These are phyloP conservation scores for Cladosporium sp. DNA, from an alignment of 2,329 filamentous ascomycete species.

Conservation along the genomic window DNA sequence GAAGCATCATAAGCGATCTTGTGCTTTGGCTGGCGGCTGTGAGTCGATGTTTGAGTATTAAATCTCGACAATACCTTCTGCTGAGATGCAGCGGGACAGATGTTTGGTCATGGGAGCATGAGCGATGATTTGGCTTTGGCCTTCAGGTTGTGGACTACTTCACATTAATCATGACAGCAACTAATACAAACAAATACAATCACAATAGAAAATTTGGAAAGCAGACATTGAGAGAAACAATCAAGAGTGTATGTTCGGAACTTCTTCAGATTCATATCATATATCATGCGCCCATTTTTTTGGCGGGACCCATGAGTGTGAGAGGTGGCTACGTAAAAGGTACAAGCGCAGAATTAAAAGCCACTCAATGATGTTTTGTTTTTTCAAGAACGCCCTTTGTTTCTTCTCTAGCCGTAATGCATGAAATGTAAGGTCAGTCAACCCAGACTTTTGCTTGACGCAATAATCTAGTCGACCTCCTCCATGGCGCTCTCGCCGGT, in stretches of 20 bases:
- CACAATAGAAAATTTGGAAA: neutral
- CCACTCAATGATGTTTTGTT: conserved; percentile 14
- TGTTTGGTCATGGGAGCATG: neutral
- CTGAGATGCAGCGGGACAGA: neutral
- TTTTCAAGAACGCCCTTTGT: conserved; percentile 16
- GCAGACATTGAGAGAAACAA: neutral
- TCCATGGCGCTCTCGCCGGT: conserved; percentile 95
- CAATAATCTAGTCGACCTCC: conserved; percentile 84
- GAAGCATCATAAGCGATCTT: neutral
- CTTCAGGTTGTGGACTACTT: neutral
- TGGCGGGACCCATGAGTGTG: neutral
- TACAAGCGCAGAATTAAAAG: conserved; percentile 12
- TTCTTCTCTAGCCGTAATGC: conserved; percentile 18
- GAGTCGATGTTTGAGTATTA: neutral
- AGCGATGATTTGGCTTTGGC: neutral
- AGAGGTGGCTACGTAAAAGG: conserved; percentile 13
- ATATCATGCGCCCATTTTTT: too few species aligned
- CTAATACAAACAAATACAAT: neutral
- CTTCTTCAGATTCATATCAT: conserved; percentile 17
- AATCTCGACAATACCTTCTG: too few species aligned
- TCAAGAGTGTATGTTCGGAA: conserved; percentile 14
- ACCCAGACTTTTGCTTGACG: conserved; percentile 3
- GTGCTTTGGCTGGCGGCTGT: neutral
- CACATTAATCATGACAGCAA: neutral
- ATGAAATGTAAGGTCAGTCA: conserved; percentile 8